Percentiles rank a stretch among this genome's conserved stretches.
Evolutionary conservation across 345 rosid species (phyloP).

Genomic region (Populus euphratica): DNA sequence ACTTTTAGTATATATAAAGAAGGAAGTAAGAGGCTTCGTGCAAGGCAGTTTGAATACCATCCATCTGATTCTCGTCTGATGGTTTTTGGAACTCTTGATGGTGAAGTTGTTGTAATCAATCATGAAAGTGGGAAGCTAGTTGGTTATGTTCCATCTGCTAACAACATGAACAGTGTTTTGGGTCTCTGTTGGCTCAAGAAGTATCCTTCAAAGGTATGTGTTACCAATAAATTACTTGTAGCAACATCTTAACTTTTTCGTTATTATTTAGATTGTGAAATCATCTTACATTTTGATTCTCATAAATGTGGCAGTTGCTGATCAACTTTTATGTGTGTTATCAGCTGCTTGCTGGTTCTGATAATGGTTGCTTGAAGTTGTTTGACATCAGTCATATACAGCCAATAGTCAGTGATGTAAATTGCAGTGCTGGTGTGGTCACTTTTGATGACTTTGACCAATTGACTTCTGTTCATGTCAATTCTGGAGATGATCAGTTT

Average conservation of each 20-base stretch:
- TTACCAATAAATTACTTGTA: too few relatives aligned
- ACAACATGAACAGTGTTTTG: conserved; percentile 70
- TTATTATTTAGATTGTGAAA: neutral
- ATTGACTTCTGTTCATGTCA: conserved; percentile 87
- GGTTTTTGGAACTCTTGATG: conserved; percentile 93
- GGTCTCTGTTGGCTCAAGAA: conserved; percentile 97
- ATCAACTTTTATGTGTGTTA: neutral
- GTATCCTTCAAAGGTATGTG: conserved; percentile 69
- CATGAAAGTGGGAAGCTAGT: conserved; percentile 77
- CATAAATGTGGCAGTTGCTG: too few relatives aligned
- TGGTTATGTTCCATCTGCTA: conserved; percentile 62
- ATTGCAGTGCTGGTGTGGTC: conserved; percentile 37
- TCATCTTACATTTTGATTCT: conserved; percentile 5
- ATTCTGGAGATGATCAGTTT: conserved; percentile 76
- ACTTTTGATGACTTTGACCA: conserved; percentile 88
- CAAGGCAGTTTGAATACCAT: conserved; percentile 96
- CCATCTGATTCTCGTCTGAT: conserved; percentile 66
- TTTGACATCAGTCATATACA: conserved; percentile 57
- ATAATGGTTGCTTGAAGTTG: conserved; percentile 78
- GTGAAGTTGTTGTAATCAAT: conserved; percentile 85
- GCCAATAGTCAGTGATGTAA: conserved; percentile 27
- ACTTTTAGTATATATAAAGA: conserved; percentile 32
- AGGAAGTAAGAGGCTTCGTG: conserved; percentile 52
- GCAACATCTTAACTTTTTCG: neutral
- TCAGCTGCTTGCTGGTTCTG: conserved; percentile 96